phyloP scores from a whole-genome alignment of 1,284 basidiomycete species.

The Exsudoporus floridanus region DNA sequence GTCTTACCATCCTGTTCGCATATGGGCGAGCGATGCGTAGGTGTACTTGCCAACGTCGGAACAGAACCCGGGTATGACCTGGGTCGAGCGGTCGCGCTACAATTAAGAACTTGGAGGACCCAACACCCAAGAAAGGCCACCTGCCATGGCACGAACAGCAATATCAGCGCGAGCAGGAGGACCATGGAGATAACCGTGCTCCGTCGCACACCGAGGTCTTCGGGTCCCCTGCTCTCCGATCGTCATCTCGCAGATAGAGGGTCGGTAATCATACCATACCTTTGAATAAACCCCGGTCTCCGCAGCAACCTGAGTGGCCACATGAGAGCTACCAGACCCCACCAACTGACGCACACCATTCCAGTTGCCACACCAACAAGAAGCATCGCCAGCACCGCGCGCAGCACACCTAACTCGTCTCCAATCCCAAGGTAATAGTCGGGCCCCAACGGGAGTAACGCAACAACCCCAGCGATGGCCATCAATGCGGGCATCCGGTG shows the following conservation, averaged over 20 bases:
- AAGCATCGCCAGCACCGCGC: slow-evolving; percentile 53
- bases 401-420: slow-evolving; percentile 43
- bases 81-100: slow-evolving; percentile 36
- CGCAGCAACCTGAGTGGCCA: slow-evolving; percentile 42
- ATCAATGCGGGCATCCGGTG: slow-evolving; percentile 45
- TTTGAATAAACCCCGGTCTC: slow-evolving; percentile 35
- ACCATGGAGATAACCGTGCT: slow-evolving; percentile 58
- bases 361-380: slow-evolving; percentile 58
- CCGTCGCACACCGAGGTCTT: slow-evolving; percentile 39
- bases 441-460: slow-evolving; percentile 57
- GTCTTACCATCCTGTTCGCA: neutral
- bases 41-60: slow-evolving; percentile 24
- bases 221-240: slow-evolving; percentile 33
- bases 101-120: slow-evolving; percentile 71
- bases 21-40: slow-evolving; percentile 7
- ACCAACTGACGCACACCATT: slow-evolving; percentile 60
- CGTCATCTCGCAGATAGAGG: neutral
- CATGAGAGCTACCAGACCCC: slow-evolving; percentile 45
- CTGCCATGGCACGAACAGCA: slow-evolving; percentile 84
- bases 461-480: slow-evolving; percentile 43
- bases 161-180: slow-evolving; percentile 64
- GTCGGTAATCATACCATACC: slow-evolving; percentile 36
- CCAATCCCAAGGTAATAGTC: slow-evolving; percentile 57
- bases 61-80: slow-evolving; percentile 26
- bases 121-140: slow-evolving; percentile 84